Conservation (phyloP, 2,329 filamentous ascomycete genomes). For the Hypoxylon sp. region DNA sequence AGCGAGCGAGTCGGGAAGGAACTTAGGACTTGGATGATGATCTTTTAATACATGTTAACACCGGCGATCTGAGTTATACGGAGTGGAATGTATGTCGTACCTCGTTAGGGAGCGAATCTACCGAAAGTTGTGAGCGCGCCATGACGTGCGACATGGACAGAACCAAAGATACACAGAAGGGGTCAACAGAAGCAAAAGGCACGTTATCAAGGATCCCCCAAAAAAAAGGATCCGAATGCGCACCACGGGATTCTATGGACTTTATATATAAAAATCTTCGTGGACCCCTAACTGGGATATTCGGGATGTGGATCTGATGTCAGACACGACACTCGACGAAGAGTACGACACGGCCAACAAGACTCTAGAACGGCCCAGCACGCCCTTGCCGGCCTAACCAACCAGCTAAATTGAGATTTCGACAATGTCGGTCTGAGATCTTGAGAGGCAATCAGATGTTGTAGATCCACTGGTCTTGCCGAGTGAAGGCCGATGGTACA, state of each 20-base stretch:
- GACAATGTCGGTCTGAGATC: conserved; percentile 36
- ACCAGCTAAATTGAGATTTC: conserved; percentile 15
- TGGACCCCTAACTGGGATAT: conserved; percentile 15
- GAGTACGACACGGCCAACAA: conserved; percentile 19
- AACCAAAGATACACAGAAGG: conserved; percentile 40
- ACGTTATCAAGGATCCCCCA: conserved; percentile 43
- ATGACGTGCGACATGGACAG: conserved; percentile 50
- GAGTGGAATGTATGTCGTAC: conserved; percentile 43
- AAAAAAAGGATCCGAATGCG: conserved; percentile 12
- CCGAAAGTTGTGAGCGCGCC: conserved; percentile 45
- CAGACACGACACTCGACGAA: conserved; percentile 20
- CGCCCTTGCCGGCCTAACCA: conserved; percentile 17
- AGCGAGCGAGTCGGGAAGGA: conserved; percentile 66
- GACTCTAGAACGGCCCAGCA: conserved; percentile 4
- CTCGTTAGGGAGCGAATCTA: conserved; percentile 57
- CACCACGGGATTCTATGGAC: conserved; percentile 14
- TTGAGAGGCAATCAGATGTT: conserved; percentile 41
- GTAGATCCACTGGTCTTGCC: conserved; percentile 35
- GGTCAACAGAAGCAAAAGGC: conserved; percentile 36
- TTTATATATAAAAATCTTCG: conserved; percentile 38
- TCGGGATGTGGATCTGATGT: conserved; percentile 35
- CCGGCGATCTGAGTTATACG: background rate
- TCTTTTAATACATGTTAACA: conserved; percentile 55
- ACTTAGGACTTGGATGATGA: conserved; percentile 66
- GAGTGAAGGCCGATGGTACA: conserved; percentile 37